Conservation (phyloP, 495 filamentous ascomycete species). For the Penicillium silybi region DNA sequence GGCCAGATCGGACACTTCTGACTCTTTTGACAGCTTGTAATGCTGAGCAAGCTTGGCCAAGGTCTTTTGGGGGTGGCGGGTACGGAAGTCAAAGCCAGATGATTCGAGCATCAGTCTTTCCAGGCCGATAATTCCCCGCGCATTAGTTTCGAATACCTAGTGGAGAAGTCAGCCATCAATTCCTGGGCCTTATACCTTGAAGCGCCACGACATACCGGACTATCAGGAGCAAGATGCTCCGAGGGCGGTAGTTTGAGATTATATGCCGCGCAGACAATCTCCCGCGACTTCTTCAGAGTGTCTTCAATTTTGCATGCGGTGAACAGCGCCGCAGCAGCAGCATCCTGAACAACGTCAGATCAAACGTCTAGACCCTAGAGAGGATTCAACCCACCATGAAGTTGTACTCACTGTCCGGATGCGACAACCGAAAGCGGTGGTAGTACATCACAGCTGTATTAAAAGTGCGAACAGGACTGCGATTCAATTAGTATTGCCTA, state of each 20-base stretch:
- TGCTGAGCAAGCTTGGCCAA: slow-evolving; percentile 67
- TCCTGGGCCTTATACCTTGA: neutral
- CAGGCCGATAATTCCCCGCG: slow-evolving; percentile 76
- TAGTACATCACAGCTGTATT: slow-evolving; percentile 82
- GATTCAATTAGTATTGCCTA: slow-evolving; percentile 6
- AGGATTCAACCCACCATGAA: slow-evolving; percentile 37
- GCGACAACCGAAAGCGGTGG: slow-evolving; percentile 80
- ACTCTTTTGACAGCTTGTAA: slow-evolving; percentile 47
- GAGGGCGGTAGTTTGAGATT: slow-evolving; percentile 70
- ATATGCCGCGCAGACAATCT: slow-evolving; percentile 86
- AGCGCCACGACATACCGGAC: slow-evolving; percentile 52
- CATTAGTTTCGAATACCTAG: slow-evolving; percentile 72
- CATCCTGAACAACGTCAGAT: slow-evolving; percentile 54
- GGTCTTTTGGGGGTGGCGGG: slow-evolving; percentile 78
- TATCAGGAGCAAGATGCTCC: slow-evolving; percentile 77
- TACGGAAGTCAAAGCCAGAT: slow-evolving; percentile 91
- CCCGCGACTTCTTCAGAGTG: slow-evolving; percentile 91
- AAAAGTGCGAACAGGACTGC: slow-evolving; percentile 74
- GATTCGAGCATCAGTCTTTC: slow-evolving; percentile 94
- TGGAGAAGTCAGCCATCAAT: neutral
- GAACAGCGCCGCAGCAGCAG: slow-evolving; percentile 81
- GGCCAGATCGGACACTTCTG: slow-evolving; percentile 56
- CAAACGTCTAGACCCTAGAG: neutral
- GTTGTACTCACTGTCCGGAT: slow-evolving; percentile 68
- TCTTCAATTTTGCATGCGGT: slow-evolving; percentile 96